These are phyloP conservation scores for Logfia minima DNA, from an alignment of 129 eudicot species.

Conservation along the genomic window DNA sequence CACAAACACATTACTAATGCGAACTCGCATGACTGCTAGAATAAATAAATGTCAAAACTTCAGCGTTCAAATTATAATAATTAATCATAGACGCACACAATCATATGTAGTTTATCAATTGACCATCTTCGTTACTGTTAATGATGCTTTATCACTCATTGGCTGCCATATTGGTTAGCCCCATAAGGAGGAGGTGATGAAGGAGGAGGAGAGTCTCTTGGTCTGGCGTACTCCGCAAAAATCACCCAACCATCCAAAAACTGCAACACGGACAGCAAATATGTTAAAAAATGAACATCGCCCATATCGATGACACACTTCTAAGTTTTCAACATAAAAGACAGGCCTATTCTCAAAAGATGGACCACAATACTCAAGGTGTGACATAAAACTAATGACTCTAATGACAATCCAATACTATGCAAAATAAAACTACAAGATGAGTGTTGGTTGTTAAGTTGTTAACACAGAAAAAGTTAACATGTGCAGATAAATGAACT, in stretches of 20 bases:
- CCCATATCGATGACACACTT: background rate
- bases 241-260: conserved; percentile 98
- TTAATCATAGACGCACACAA: background rate
- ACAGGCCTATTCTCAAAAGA: no score
- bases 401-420: background rate
- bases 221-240: conserved; percentile 84
- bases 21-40: background rate
- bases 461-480: background rate
- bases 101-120: conserved; percentile 2
- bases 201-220: conserved; percentile 48
- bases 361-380: no score
- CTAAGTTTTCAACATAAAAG: background rate
- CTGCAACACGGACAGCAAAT: conserved; percentile 38
- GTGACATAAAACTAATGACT: background rate
- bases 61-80: background rate
- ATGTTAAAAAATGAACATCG: background rate
- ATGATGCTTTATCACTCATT: conserved; percentile 6
- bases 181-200: conserved; percentile 32
- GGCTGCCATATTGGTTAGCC: conserved; percentile 24
- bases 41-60: conserved; percentile 17
- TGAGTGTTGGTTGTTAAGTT: background rate
- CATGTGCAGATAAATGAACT: background rate
- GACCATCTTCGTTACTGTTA: conserved; percentile 13
- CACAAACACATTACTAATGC: conserved; percentile 2
- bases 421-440: background rate